Percentiles rank a stretch among this genome's conserved stretches.
Conservation (phyloP, 116 monocot genomes). For the Phalaenopsis hybrid region DNA sequence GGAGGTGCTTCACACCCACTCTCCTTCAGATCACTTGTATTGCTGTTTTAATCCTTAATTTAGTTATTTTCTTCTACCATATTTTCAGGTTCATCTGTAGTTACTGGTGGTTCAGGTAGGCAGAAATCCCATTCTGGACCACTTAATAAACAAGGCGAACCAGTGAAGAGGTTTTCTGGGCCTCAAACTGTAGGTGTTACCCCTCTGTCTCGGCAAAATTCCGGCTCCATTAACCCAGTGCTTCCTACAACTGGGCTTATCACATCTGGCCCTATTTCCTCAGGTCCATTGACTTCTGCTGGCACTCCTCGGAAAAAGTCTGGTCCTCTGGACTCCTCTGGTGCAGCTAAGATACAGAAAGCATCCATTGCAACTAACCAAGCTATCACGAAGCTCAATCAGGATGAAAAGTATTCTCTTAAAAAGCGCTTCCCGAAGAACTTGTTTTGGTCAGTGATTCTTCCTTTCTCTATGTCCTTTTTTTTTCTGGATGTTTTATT, state of each 20-base stretch:
- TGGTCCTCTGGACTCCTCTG: conserved; percentile 71
- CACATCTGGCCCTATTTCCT: conserved; percentile 82
- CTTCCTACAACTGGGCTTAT: conserved; percentile 87
- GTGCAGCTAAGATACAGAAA: conserved; percentile 55
- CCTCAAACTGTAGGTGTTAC: conserved; percentile 72
- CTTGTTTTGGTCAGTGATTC: conserved; percentile 56
- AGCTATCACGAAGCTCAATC: conserved; percentile 71
- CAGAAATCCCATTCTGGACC: conserved; percentile 84
- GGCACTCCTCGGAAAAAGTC: conserved; percentile 76
- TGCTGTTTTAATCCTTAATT: not conserved
- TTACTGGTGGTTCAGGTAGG: conserved; percentile 39
- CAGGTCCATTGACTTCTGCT: conserved; percentile 79
- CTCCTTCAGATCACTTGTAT: not conserved
- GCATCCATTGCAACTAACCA: conserved; percentile 59
- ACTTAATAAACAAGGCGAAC: conserved; percentile 70
- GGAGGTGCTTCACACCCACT: conserved; percentile 29
- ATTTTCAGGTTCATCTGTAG: conserved; percentile 17
- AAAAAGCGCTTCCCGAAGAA: conserved; percentile 62
- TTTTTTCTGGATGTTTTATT: conserved; percentile 67
- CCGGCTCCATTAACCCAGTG: conserved; percentile 71
- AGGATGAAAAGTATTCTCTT: conserved; percentile 59
- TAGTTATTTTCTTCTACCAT: conserved; percentile 41
- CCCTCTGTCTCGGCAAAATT: conserved; percentile 81
- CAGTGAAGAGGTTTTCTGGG: conserved; percentile 72
- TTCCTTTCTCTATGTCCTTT: conserved; percentile 72